Evolutionary conservation across 441 rosid species (phyloP), one percentile per base, ranked within the genome.

Genomic region (Euphorbia schlechtendalii): DNA sequence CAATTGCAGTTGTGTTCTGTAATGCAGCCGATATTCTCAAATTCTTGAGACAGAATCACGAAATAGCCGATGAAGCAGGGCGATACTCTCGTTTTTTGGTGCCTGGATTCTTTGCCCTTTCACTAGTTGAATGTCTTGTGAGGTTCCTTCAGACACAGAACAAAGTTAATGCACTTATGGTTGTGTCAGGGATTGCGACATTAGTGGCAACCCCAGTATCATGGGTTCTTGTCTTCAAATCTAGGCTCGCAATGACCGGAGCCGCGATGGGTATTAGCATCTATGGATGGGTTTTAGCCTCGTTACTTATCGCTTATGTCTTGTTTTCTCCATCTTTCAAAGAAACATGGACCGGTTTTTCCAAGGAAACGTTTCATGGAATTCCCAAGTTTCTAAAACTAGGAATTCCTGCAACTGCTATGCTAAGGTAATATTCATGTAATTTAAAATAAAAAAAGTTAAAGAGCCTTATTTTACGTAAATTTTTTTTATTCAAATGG

Each of bases 101-200:
- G 54, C 86, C 86, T 0, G 54, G 74, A 68, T 54, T 82, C 61
- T 82, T 79, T 34, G 82, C 77, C 0, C 69, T 65, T 24, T 70
- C 72, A 38, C 54, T 82, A 7, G 74, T 77, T 27, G 75, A 79
- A 53, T 80, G 82, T 62, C 67, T 59, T 1, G 64, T 68, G 57
- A 79, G 78, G 75, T 79, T 82, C 53, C 51, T 82, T 20, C 86
- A 82, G 49, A 71, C 82, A 10, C 82, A 78, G 52, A 75, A 34
- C 69, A 68, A 59, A 13, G 75, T 78, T 3, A 25, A 63, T 36
- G 67, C 82, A 0, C 63, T 75, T 66, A 28, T 78, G 71, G 45
- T 78, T 17, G 53, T 38, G 36, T 68, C 79, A 0, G 82, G 61
- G 25, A 20, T 49, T 2, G 30, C 61, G 0, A 21, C 71, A 18